phyloP scores from a whole-genome alignment of 768 basidiomycete species.

The Hortiboletus campestris region DNA sequence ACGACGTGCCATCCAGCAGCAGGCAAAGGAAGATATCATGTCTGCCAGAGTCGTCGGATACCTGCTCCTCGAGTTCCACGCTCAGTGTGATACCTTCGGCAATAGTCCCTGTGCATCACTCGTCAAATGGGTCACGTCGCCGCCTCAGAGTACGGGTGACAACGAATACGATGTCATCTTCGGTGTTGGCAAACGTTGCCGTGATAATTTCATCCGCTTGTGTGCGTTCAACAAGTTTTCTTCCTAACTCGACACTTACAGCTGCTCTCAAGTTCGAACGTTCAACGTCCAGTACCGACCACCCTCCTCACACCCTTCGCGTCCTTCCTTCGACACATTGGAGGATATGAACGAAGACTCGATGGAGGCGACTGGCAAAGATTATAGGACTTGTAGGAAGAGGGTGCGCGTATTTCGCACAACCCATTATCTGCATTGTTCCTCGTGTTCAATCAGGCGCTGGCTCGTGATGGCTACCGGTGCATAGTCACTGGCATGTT shows the following conservation, averaged over 20 bases:
- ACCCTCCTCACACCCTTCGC: not conserved
- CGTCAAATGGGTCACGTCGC: not conserved
- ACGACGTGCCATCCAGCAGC: not conserved
- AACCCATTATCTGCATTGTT: no score
- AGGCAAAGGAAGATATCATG: not conserved
- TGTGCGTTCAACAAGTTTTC: not conserved
- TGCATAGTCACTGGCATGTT: not conserved
- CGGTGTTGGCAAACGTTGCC: not conserved
- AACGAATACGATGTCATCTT: not conserved
- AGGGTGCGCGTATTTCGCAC: not conserved
- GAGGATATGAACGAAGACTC: constrained; percentile 1
- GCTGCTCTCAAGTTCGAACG: not conserved
- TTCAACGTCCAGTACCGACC: not conserved
- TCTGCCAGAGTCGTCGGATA: not conserved
- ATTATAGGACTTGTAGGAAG: not conserved
- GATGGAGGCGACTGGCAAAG: not conserved
- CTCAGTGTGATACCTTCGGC: not conserved
- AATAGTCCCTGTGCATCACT: not conserved
- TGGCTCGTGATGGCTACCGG: not conserved
- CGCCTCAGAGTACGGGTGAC: not conserved
- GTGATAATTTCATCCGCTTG: not conserved
- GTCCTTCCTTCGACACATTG: not conserved
- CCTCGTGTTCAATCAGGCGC: not conserved
- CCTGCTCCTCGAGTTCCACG: not conserved
- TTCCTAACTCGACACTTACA: not conserved